Conservation (phyloP, 1,284 basidiomycete genomes). For the Erythrobasidium hasegawianum region DNA sequence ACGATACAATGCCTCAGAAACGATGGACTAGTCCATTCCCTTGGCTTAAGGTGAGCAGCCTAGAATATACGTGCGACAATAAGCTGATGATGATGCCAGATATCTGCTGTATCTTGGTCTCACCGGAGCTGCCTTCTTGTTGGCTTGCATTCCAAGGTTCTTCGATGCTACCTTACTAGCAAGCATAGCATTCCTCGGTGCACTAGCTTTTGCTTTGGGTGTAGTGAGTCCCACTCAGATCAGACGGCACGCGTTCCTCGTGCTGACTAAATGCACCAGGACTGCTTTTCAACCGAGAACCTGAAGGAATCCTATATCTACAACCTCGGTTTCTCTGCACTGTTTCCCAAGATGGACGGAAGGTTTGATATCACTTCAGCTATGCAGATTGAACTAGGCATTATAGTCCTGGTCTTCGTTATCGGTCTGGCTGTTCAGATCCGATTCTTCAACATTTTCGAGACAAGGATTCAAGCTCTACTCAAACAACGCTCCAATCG, state of each 20-base stretch:
- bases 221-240: too few relatives aligned
- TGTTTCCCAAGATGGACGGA: conserved; percentile 73
- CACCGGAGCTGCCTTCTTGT: conserved; percentile 37
- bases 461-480: conserved; percentile 70
- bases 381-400: conserved; percentile 89
- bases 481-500: conserved; percentile 62
- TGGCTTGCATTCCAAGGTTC: conserved; percentile 14
- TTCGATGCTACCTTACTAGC: conserved; percentile 10
- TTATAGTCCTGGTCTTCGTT: conserved; percentile 64
- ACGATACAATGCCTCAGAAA: conserved; percentile 79
- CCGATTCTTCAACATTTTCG: conserved; percentile 61
- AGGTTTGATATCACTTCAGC: conserved; percentile 48
- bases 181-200: conserved; percentile 22
- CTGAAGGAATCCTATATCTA: conserved; percentile 96
- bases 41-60: conserved; percentile 68
- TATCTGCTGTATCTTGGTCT: conserved; percentile 83
- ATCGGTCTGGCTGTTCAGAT: conserved; percentile 85
- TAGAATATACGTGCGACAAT: too few relatives aligned
- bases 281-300: conserved; percentile 84
- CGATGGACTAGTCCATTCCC: conserved; percentile 71
- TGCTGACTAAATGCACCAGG: too few relatives aligned
- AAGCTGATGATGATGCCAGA: neutral
- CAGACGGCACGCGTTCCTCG: too few relatives aligned
- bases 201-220: conserved; percentile 38
- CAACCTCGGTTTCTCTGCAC: conserved; percentile 75